Evolutionary conservation across 257 asterid genomes (phyloP), one percentile per base, ranked within the genome.

Genomic region (Paraleonurus japonicus): DNA sequence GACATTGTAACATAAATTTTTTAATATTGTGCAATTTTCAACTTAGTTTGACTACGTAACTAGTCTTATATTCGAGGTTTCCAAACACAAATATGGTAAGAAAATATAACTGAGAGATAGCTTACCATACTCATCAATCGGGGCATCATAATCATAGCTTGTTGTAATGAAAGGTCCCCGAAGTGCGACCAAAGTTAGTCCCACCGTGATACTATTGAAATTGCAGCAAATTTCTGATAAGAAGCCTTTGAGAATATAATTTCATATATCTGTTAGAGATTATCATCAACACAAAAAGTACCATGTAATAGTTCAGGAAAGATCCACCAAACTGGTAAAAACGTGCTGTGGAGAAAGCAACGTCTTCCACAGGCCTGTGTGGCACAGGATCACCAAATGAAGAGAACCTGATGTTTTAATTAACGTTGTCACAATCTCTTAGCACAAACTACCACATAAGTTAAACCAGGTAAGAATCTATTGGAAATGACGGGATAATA

Each of bases 281-380:
- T 24, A 16, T 27, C 7, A 33, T 67, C 13, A 24, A 48, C 62
- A 51, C 27, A 20, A 22, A 15, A 48, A 43, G 61, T 87, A 90
- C 98, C 98, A 93, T 93, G 73, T 90, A 93, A 78, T 93, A 93
- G 79, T 93, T 93, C 54, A 89, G 97, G 83, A 93, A 87, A 62
- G 96, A 87, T 83, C 97, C 97, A 6, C 96, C 96, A n/a, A 87
- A 85, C 84, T 90, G 97, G 86, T 79, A 93, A 78, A 93, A 93
- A 13, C 97, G 88, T 10, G 96, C 96, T 70, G 89, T 97, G 3
- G 97, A 79, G 70, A 90, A 90, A 63, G 98, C 98, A 69, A 93
- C 61, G 75, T 93, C 98, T 84, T 90, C 97, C 22, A 72, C 86
- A 1, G 98, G 98, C 74, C 98, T 83, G 75, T 82, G 81, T 24